Evolutionary conservation across 306 rosid species (phyloP), one percentile per base, ranked within the genome.

Genomic region (Quillaja saponaria): DNA sequence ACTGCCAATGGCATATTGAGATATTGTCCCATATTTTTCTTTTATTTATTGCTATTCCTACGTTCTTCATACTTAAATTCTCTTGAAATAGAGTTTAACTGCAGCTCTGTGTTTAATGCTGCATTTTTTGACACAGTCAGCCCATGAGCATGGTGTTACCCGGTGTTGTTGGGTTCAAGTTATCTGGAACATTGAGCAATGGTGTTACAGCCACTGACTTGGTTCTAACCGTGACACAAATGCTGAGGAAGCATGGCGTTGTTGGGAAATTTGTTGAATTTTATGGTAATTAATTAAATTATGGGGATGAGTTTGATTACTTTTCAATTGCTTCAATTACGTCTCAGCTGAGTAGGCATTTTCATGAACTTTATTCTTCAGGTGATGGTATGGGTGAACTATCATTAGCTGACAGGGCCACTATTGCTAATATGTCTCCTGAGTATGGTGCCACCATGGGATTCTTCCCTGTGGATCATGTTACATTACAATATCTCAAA

Each of bases 361-460:
- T 17, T 64, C 45, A n/a, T 73, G 71, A n/a, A 67, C 61, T 57
- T 39, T 80, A 49, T 80, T 69, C 68, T 58, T 68, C 66, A 94
- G 99, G 99, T 58, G 90, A 79, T 72, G 99, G 99, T 67, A 86
- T 94, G 99, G 83, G 86, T 58, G 74, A 84, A 62, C 76, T 92
- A 69, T 84, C 98, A 25, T 77, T 92, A 73, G 97, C 99, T 74
- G 99, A 94, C 68, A 77, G 99, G 80, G 97, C 99, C 54, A 94
- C 99, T 40, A 94, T 94, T 68, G 99, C 99, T 49, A 94, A 94
- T 67, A 94, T 94, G 99, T 85, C 99, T 73, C 99, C 97, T 1
- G 99, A 94, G 58, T 94, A 94, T 81, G 99, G 99, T 72, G 99
- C 97, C 69, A 89, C 99, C 38, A 94, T 94, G 99, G 99, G 96